Base-by-base conservation (phyloP, 2,329 filamentous ascomycete genomes). In the Scedosporium apiospermum region DNA sequence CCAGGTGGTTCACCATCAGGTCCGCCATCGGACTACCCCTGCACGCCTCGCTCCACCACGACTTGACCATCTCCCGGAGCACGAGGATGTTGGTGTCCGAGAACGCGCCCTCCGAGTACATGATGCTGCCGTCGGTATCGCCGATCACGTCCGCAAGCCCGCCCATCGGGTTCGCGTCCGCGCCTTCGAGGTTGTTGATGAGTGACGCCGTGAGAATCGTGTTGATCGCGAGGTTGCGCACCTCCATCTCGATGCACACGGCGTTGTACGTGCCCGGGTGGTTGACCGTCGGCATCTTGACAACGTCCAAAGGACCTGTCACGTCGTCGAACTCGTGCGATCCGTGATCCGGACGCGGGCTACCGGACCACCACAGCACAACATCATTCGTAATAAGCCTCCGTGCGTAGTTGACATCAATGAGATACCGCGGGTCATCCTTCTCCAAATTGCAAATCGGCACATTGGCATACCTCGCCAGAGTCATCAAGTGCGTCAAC, bases 21-120 rank as follows among this genome's bases (percentile, higher is more conserved):
- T 99, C 95, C 0, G 96, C 96, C 91, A 99, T 97, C 49, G 86
- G 88, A 69, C 90, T 96, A 44, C 92, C 91, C 65, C 86, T 87
- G 71, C 91, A 95, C 5, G 95, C 96, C 74, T 99, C 93, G 1
- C 88, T 84, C 95, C 95, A 99, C 96, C 96, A 99, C 2, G 90
- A 85, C 73, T 97, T 96, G 68, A 99, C 95, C 93, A 99, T 97
- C 69, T 98, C 96, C 14, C 95, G 88, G 3, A 99, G 81, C 0
- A 99, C 95, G 6, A 88, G 84, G 4, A 98, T 90, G 62, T 92
- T 91, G 3, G 93, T 92, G 59, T 91, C 90, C n/a, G 93, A 88
- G 72, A 99, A 99, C 0, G 93, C 91, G 12, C 75, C 75, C 55
- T 77, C 75, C 4, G 70, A 74, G 1, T 75, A 71, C 30, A 77